A percentile compares a stretch with the other conserved stretches of the same genome.
Evolutionary conservation across 305 asterid genomes (phyloP).

Genomic region (Stenogyne calaminthoides): DNA sequence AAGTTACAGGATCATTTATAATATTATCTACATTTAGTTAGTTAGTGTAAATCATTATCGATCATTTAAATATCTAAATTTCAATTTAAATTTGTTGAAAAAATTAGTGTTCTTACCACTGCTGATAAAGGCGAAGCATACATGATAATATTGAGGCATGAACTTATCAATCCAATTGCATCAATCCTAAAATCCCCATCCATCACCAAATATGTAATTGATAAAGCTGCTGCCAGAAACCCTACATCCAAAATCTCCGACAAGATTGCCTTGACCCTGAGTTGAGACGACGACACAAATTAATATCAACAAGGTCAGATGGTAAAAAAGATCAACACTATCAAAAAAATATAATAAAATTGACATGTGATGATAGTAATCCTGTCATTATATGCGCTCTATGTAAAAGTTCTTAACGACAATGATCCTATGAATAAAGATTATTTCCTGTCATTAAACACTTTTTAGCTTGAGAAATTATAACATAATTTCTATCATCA

Average conservation of each 20-base stretch:
- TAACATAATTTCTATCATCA: too few relatives aligned
- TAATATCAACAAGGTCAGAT: neutral
- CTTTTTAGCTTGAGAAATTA: too few relatives aligned
- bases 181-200: conserved; percentile 44
- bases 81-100: neutral
- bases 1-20: too few relatives aligned
- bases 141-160: conserved; percentile 68
- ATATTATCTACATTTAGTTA: neutral
- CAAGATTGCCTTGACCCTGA: conserved; percentile 33
- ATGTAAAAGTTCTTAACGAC: too few relatives aligned
- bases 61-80: neutral
- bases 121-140: conserved; percentile 74
- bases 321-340: neutral
- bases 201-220: conserved; percentile 37
- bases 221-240: conserved; percentile 38
- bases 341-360: too few relatives aligned
- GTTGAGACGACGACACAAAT: neutral
- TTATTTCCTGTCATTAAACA: too few relatives aligned
- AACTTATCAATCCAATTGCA: conserved; percentile 53
- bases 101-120: conserved; percentile 47
- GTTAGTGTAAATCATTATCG: neutral
- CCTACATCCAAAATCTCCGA: conserved; percentile 53
- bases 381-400: too few relatives aligned
- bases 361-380: too few relatives aligned
- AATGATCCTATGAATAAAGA: too few relatives aligned